phyloP scores from a whole-genome alignment of 176 grass and related monocot species.

The Bolboschoenus planiculmis region DNA sequence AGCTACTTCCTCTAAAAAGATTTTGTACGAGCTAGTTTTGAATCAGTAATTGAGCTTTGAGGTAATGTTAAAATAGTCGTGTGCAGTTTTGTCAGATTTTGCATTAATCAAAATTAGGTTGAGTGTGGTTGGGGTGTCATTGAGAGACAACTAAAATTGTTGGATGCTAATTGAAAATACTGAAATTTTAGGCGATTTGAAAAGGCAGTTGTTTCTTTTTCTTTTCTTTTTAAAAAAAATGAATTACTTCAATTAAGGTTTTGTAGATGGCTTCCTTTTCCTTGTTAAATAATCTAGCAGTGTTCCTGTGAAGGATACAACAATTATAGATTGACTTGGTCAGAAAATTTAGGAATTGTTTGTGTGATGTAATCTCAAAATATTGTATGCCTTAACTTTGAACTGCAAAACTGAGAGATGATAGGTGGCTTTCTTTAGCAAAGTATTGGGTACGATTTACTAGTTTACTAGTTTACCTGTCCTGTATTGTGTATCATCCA shows the following conservation, averaged over 20 bases:
- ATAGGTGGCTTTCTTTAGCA: not conserved
- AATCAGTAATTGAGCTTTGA: not conserved
- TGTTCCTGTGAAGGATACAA: not conserved
- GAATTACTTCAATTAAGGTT: not conserved
- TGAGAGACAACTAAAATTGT: not conserved
- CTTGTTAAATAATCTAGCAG: not conserved
- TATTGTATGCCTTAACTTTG: not conserved
- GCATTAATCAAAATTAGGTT: not conserved
- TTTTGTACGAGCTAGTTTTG: not conserved
- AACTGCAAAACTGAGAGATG: not conserved
- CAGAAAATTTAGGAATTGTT: not conserved
- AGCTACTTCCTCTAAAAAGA: not conserved
- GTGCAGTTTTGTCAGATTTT: not conserved
- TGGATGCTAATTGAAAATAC: not conserved
- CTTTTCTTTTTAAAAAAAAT: not conserved
- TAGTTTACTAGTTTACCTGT: not conserved
- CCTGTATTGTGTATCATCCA: conserved; percentile 6
- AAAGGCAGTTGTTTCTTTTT: not conserved
- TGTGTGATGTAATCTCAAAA: not conserved
- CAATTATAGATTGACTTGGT: not conserved
- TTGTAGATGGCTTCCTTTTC: not conserved
- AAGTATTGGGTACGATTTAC: not conserved
- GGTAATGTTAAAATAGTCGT: not conserved
- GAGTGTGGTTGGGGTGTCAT: not conserved
- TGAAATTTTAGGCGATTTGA: not conserved